Base-by-base conservation (phyloP, 495 filamentous ascomycete species). In the Penicillium antarcticum region DNA sequence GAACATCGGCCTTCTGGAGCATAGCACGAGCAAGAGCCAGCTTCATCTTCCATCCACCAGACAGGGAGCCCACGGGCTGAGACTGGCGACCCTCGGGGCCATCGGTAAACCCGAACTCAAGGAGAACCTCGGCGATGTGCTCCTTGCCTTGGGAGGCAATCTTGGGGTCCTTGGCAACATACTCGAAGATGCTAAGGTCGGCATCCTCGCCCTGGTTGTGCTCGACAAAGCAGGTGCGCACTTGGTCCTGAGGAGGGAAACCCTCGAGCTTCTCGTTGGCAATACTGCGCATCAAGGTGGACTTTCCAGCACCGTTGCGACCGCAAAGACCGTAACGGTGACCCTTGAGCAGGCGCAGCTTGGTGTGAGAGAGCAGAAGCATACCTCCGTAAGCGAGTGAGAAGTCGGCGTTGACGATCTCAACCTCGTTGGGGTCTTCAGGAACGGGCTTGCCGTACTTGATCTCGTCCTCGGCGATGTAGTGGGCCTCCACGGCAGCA, bases 31-130 rank as follows among this genome's bases (percentile, higher is more conserved):
- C 94, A 59, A 99, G 77, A 49, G 94, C 94, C 48, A 99, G 75
- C 83, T 99, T 99, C 94, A 99, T 99, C 82, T 99, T 97, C 94
- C 94, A 99, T 62, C 94, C 94, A 67, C 94, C 94, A n/a, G 94
- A 99, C 16, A 97, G 77, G 23, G 92, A 95, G 51, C 94, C 92
- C 47, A 97, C 95, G 42, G 81, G 86, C 63, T 95, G 86, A 26
- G 83, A 77, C 67, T 96, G 92, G 23, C 87, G 84, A 50, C 94
- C 95, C 55, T 94, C 87, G 0, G 90, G 90, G 9, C 92, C 92
- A 56, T 88, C 71, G 3, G 88, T 92, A 73, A 99, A 97, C 32
- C 94, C 94, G 63, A 99, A 91, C 64, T 96, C 91, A 48, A 85
- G 79, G 43, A 99, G 71, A 43, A 96, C 91, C 43, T 77, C 73